Evolutionary conservation across 2,329 filamentous ascomycete species (phyloP).

Genomic region (Karstenula rhodostoma): DNA sequence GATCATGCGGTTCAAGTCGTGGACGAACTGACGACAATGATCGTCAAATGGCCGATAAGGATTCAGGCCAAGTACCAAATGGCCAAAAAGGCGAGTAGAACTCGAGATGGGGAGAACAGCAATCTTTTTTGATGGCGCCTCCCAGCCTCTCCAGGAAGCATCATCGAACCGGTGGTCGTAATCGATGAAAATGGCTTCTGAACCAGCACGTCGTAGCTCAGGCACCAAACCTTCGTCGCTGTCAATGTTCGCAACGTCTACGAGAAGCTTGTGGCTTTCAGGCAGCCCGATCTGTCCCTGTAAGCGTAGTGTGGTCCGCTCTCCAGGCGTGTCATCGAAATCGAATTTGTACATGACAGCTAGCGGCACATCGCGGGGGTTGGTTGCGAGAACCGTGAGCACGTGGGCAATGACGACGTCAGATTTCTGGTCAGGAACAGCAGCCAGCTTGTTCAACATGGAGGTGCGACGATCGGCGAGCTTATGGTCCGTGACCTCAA

Average conservation of each 20-base stretch:
- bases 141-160: conserved; percentile 39
- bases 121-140: conserved; percentile 32
- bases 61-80: conserved; percentile 45
- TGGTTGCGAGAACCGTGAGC: conserved; percentile 38
- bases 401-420: conserved; percentile 37
- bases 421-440: conserved; percentile 31
- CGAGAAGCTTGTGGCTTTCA: conserved; percentile 33
- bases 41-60: conserved; percentile 45
- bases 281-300: conserved; percentile 40
- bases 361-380: conserved; percentile 39
- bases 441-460: conserved; percentile 42
- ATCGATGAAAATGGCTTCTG: conserved; percentile 30
- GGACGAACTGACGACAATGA: conserved; percentile 41
- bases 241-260: conserved; percentile 30
- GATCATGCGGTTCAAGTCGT: conserved; percentile 42
- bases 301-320: conserved; percentile 24
- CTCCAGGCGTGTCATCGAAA: conserved; percentile 13
- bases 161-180: conserved; percentile 40
- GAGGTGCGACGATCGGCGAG: conserved; percentile 41
- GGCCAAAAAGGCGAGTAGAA: conserved; percentile 34
- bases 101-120: conserved; percentile 38
- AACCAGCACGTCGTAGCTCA: conserved; percentile 37
- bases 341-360: conserved; percentile 39
- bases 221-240: conserved; percentile 37
- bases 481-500: conserved; percentile 42